Conservation (phyloP, 1,284 basidiomycete genomes). For the Moesziomyces antarcticus region DNA sequence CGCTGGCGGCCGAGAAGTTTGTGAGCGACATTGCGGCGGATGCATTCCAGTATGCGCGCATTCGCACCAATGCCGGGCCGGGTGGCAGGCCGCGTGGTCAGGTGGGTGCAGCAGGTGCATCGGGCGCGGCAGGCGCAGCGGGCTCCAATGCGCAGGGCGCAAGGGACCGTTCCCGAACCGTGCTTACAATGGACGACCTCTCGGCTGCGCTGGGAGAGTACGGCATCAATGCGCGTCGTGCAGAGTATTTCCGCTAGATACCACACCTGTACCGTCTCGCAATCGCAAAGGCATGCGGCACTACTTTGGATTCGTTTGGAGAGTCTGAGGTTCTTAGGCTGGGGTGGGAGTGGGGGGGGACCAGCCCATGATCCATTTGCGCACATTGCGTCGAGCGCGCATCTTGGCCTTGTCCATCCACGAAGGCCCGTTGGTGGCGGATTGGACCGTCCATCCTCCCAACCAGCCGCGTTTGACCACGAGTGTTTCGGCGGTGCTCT, state of each 20-base stretch:
- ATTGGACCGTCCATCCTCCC: conserved; percentile 29
- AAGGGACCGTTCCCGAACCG: conserved; percentile 88
- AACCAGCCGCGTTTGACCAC: conserved; percentile 33
- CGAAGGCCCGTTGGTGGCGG: conserved; percentile 3
- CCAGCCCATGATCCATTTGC: conserved; percentile 30
- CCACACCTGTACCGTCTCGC: background rate
- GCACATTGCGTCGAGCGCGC: conserved; percentile 1
- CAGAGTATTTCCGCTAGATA: conserved; percentile 63
- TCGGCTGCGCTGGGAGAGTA: conserved; percentile 92
- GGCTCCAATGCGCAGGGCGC: conserved; percentile 15
- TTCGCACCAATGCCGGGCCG: conserved; percentile 75
- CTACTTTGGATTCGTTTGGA: background rate
- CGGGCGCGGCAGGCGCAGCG: conserved; percentile 16
- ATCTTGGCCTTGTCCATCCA: conserved; percentile 13
- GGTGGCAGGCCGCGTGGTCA: conserved; percentile 63
- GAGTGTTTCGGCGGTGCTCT: conserved; percentile 15
- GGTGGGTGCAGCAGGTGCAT: conserved; percentile 20
- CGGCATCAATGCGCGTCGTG: conserved; percentile 71
- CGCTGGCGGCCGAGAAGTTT: conserved; percentile 97
- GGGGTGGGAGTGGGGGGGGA: background rate
- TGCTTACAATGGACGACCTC: conserved; percentile 96
- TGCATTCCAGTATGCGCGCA: conserved; percentile 96
- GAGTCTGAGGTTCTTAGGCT: background rate
- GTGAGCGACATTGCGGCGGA: conserved; percentile 96
- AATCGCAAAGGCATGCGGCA: background rate